A percentile compares a stretch with the other conserved stretches of the same genome.
phyloP scores from a whole-genome alignment of 305 asterid species.

The Andrographis paniculata region DNA sequence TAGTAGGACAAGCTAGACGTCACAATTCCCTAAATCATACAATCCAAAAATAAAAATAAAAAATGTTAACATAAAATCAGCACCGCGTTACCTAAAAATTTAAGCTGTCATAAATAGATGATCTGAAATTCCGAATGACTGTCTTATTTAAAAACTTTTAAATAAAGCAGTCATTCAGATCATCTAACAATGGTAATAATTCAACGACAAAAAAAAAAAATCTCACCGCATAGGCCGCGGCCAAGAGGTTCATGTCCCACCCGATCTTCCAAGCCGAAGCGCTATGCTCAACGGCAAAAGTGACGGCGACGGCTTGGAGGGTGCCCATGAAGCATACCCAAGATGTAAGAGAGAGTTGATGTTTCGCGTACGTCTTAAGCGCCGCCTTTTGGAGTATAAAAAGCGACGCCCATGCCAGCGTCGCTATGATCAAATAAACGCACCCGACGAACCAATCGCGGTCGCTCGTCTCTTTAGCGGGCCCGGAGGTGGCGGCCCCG shows the following conservation, averaged over 20 bases:
- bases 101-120: too few relatives aligned
- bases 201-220: not conserved
- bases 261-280: conserved; percentile 65
- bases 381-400: conserved; percentile 74
- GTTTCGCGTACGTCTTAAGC: conserved; percentile 56
- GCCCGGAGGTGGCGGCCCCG: conserved; percentile 4
- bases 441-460: conserved; percentile 74
- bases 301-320: conserved; percentile 66
- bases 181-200: not conserved
- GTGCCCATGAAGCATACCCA: conserved; percentile 81
- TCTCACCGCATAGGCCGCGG: conserved; percentile 92
- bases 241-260: conserved; percentile 73
- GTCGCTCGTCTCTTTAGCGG: conserved; percentile 25
- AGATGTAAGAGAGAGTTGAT: conserved; percentile 51
- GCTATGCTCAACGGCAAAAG: conserved; percentile 63
- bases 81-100: too few relatives aligned
- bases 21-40: conserved; percentile 58
- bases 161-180: too few relatives aligned
- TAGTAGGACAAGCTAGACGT: conserved; percentile 86
- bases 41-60: not conserved
- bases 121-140: not conserved
- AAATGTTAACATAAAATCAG: too few relatives aligned
- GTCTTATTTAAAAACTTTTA: too few relatives aligned
- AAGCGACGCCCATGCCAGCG: conserved; percentile 91
- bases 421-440: conserved; percentile 73